A percentile compares a stretch with the other conserved stretches of the same genome.
Evolutionary conservation across 352 stramenopile species (phyloP).

Genomic region (Aphanomyces invadans): DNA sequence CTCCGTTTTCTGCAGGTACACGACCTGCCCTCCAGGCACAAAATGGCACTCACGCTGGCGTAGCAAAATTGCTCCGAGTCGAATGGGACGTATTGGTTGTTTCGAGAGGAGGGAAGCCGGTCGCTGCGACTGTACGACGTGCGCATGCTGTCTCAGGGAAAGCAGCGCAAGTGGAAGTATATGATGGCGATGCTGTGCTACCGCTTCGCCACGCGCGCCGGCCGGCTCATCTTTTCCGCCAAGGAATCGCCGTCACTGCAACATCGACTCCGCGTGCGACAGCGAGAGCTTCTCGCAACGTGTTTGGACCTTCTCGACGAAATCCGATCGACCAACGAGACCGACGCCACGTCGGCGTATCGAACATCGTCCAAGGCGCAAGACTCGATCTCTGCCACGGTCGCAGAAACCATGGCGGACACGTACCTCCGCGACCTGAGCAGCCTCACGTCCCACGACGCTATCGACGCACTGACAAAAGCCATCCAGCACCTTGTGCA

Average conservation of each 20-base stretch:
- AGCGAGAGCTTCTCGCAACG: slow-evolving; percentile 65
- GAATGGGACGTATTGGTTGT: slow-evolving; percentile 79
- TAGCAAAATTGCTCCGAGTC: slow-evolving; percentile 65
- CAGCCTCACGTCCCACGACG: neutral
- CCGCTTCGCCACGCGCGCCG: slow-evolving; percentile 67
- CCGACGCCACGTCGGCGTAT: neutral
- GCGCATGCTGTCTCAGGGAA: slow-evolving; percentile 69
- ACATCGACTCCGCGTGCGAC: slow-evolving; percentile 54
- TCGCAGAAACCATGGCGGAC: slow-evolving; percentile 74
- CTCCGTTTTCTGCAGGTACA: slow-evolving; percentile 69
- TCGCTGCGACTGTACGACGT: slow-evolving; percentile 78
- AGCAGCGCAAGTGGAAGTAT: slow-evolving; percentile 86
- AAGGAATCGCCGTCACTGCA: slow-evolving; percentile 47
- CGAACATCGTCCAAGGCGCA: slow-evolving; percentile 48
- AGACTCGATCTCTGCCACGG: slow-evolving; percentile 68
- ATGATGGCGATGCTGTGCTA: slow-evolving; percentile 88
- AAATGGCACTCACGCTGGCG: no score
- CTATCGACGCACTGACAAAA: slow-evolving; percentile 33
- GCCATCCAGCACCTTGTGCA: slow-evolving; percentile 57
- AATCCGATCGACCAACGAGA: slow-evolving; percentile 31
- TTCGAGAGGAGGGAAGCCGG: slow-evolving; percentile 70
- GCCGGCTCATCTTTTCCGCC: slow-evolving; percentile 51
- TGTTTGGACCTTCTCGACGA: slow-evolving; percentile 68
- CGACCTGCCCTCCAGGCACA: neutral
- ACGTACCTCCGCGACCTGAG: slow-evolving; percentile 58